These are phyloP conservation scores for Globisporangium iwayamae DNA, from an alignment of 352 stramenopile species.

Conservation along the genomic window DNA sequence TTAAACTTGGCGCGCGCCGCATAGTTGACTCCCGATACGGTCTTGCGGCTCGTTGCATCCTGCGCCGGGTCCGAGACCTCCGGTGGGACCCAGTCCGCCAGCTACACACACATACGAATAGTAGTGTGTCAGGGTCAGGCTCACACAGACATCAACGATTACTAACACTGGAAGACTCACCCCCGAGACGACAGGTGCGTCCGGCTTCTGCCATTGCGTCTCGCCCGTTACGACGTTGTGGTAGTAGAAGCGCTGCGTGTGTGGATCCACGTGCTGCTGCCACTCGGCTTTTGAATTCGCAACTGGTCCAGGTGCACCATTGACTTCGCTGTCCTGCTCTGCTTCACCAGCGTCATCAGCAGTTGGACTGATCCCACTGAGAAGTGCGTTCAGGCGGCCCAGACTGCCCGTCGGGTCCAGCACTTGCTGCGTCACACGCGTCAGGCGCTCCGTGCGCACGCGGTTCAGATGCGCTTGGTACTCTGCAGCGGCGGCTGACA, in stretches of 20 bases:
- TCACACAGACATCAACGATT: neutral
- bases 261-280: conserved; percentile 83
- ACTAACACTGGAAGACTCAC: conserved; percentile 30
- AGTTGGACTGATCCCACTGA: conserved; percentile 49
- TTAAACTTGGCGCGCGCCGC: conserved; percentile 74
- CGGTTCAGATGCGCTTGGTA: conserved; percentile 72
- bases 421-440: conserved; percentile 54
- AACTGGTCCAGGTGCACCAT: neutral
- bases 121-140: neutral
- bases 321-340: conserved; percentile 1
- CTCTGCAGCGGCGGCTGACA: conserved; percentile 25
- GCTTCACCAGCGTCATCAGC: neutral
- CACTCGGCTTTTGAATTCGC: conserved; percentile 43
- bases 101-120: conserved; percentile 24
- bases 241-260: conserved; percentile 83
- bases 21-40: conserved; percentile 67
- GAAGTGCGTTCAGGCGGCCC: conserved; percentile 64
- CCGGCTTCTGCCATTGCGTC: conserved; percentile 79
- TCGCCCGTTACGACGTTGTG: conserved; percentile 72
- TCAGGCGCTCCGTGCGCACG: conserved; percentile 42
- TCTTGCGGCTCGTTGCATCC: conserved; percentile 21
- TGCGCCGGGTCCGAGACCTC: conserved; percentile 29
- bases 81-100: conserved; percentile 76
- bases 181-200: conserved; percentile 60
- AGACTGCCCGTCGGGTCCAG: conserved; percentile 71